phyloP scores from a whole-genome alignment of 345 rosid species.

The Erodium maritimum region DNA sequence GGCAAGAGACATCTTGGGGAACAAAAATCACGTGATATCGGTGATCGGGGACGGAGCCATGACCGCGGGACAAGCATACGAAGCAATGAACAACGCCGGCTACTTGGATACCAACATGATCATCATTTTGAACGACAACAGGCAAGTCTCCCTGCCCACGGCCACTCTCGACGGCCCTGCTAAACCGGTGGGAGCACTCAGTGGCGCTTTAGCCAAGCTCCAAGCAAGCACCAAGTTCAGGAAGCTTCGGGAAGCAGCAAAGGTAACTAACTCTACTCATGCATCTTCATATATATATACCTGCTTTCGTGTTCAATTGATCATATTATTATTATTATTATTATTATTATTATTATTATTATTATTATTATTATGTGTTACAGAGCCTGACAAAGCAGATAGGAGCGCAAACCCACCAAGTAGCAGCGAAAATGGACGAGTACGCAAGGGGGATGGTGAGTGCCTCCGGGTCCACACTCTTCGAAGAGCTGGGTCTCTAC shows the following conservation, averaged over 20 bases:
- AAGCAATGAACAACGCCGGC: slow-evolving; percentile 70
- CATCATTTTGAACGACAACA: slow-evolving; percentile 50
- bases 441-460: slow-evolving; percentile 57
- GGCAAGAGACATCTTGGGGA: slow-evolving; percentile 46
- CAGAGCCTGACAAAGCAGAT: slow-evolving; percentile 50
- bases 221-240: slow-evolving; percentile 52
- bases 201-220: slow-evolving; percentile 39
- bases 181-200: slow-evolving; percentile 63
- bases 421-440: slow-evolving; percentile 67
- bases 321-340: too few species aligned
- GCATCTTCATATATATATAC: too few species aligned
- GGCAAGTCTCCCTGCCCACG: slow-evolving; percentile 65
- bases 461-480: slow-evolving; percentile 46
- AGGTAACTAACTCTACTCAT: slow-evolving; percentile 23
- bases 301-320: too few species aligned
- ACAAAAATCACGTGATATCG: slow-evolving; percentile 46
- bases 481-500: slow-evolving; percentile 54
- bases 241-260: slow-evolving; percentile 60
- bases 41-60: slow-evolving; percentile 78
- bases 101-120: slow-evolving; percentile 50
- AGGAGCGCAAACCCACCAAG: slow-evolving; percentile 38
- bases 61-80: slow-evolving; percentile 74
- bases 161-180: slow-evolving; percentile 73
- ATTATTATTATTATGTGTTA: too few species aligned
- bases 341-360: too few species aligned